phyloP scores from a whole-genome alignment of 257 asterid genomes.

The Primulina tabacum region DNA sequence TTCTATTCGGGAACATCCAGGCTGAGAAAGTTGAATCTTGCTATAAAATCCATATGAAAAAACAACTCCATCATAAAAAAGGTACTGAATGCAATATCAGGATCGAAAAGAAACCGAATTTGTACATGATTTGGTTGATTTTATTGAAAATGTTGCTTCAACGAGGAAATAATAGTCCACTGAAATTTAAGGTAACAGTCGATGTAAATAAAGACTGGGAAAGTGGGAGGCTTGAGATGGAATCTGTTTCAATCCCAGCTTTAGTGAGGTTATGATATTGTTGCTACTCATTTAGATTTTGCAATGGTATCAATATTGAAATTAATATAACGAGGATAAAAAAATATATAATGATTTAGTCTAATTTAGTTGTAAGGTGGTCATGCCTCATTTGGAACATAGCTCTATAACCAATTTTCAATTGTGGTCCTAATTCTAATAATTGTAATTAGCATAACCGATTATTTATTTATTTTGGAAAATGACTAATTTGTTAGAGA shows the following conservation, averaged over 20 bases:
- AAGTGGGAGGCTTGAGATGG: slow-evolving; percentile 59
- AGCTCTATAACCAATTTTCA: neutral
- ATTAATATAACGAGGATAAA: no score
- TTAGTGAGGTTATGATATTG: neutral
- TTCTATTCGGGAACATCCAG: slow-evolving; percentile 53
- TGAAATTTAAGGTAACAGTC: slow-evolving; percentile 46
- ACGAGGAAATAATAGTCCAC: slow-evolving; percentile 22
- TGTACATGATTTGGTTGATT: neutral
- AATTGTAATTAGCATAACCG: neutral
- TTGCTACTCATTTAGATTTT: no score
- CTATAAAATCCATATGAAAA: slow-evolving; percentile 32
- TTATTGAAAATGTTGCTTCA: neutral
- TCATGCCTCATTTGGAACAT: neutral
- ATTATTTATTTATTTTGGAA: neutral
- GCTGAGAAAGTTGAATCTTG: slow-evolving; percentile 53
- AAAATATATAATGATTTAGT: no score
- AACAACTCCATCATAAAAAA: neutral
- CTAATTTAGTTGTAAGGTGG: no score
- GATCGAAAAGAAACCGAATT: neutral
- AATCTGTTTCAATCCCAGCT: slow-evolving; percentile 48
- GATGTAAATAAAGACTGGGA: slow-evolving; percentile 46
- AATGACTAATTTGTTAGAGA: neutral
- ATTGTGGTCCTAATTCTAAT: neutral
- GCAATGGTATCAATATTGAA: no score
- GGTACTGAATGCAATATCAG: slow-evolving; percentile 48